Evolutionary conservation across 768 basidiomycete species (phyloP).

Genomic region (Royoungia palumana): DNA sequence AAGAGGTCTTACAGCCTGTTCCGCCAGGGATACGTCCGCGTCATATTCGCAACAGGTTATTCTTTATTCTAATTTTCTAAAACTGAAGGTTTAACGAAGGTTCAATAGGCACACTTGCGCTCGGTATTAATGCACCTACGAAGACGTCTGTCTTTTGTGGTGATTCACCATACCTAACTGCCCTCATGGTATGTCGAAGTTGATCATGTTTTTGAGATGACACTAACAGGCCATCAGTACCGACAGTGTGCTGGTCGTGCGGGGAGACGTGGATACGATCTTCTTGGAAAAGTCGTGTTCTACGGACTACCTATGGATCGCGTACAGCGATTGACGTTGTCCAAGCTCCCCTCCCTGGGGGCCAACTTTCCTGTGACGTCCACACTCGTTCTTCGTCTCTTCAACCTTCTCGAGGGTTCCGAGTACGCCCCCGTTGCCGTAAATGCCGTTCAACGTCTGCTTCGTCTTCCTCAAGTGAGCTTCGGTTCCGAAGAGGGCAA

Average conservation of each 20-base stretch:
- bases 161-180: conserved; percentile 58
- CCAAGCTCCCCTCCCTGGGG: conserved; percentile 57
- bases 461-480: conserved; percentile 57
- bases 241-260: conserved; percentile 74
- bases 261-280: conserved; percentile 67
- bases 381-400: conserved; percentile 60
- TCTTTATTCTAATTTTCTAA: not conserved
- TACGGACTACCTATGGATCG: conserved; percentile 64
- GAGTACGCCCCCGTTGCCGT: conserved; percentile 45
- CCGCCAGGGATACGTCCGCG: conserved; percentile 57
- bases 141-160: conserved; percentile 63
- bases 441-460: conserved; percentile 47
- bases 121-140: conserved; percentile 74
- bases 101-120: conserved; percentile 56
- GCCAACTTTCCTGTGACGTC: conserved; percentile 66
- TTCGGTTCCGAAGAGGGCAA: conserved; percentile 53
- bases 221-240: conserved; percentile 40
- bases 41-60: conserved; percentile 63
- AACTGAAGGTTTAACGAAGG: not conserved
- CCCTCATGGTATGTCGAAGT: conserved; percentile 48
- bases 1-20: conserved; percentile 37
- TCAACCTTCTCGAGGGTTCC: conserved; percentile 65
- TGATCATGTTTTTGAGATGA: not conserved
- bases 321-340: conserved; percentile 60
- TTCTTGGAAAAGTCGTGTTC: conserved; percentile 69